These are phyloP conservation scores for Leccinum pachyderme DNA, from an alignment of 1,284 basidiomycete species.

Conservation along the genomic window DNA sequence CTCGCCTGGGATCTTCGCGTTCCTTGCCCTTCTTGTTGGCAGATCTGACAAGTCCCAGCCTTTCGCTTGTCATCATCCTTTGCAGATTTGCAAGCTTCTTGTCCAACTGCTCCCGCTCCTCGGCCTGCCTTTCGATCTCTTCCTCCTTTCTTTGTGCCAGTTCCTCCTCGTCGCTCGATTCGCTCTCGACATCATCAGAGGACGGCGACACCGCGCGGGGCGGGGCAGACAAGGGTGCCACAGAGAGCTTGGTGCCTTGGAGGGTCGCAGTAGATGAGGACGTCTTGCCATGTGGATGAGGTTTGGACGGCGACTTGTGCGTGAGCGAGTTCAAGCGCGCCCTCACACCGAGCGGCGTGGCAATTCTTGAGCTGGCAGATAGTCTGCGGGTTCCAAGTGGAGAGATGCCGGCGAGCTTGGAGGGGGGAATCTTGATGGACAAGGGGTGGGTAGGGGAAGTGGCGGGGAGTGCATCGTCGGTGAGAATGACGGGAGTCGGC, in stretches of 20 bases:
- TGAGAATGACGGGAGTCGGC: slow-evolving; percentile 26
- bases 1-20: slow-evolving; percentile 16
- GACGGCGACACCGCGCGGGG: slow-evolving; percentile 46
- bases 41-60: slow-evolving; percentile 66
- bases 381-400: slow-evolving; percentile 22
- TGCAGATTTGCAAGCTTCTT: slow-evolving; percentile 65
- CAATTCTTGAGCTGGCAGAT: slow-evolving; percentile 40
- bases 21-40: slow-evolving; percentile 20
- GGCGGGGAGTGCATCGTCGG: slow-evolving; percentile 15
- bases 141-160: slow-evolving; percentile 59
- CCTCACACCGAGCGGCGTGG: slow-evolving; percentile 59
- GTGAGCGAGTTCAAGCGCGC: slow-evolving; percentile 68
- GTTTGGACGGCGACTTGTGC: slow-evolving; percentile 36
- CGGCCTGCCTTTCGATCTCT: slow-evolving; percentile 59
- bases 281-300: slow-evolving; percentile 44
- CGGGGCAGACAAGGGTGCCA: slow-evolving; percentile 21
- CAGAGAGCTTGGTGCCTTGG: slow-evolving; percentile 42
- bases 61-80: slow-evolving; percentile 67
- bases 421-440: slow-evolving; percentile 32
- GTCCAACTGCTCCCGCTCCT: slow-evolving; percentile 64
- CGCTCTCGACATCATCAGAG: slow-evolving; percentile 38
- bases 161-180: slow-evolving; percentile 55
- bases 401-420: slow-evolving; percentile 9
- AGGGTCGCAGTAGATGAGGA: slow-evolving; percentile 70
- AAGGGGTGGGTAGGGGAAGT: slow-evolving; percentile 30